Percentiles rank a stretch among this genome's conserved stretches.
Evolutionary conservation across 2,329 filamentous ascomycete genomes (phyloP).

Genomic region (Penicillium sp.): DNA sequence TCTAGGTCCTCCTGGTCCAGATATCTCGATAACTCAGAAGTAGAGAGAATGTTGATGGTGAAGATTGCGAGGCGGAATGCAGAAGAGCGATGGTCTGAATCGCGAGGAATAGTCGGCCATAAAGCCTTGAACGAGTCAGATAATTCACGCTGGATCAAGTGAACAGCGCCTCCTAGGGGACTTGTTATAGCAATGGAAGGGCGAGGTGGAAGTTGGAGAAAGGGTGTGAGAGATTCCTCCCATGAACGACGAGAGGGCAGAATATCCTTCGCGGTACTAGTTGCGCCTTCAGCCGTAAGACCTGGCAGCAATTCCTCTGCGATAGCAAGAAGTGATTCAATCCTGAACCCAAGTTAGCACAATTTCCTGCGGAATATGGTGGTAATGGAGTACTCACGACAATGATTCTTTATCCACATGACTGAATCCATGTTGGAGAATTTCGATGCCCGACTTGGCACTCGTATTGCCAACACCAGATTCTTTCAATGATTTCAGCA

Average conservation of each 20-base stretch:
- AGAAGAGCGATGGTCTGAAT: conserved; percentile 68
- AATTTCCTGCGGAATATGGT: conserved; percentile 27
- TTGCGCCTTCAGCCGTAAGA: conserved; percentile 27
- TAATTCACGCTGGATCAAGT: conserved; percentile 54
- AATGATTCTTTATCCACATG: conserved; percentile 46
- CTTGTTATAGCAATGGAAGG: conserved; percentile 72
- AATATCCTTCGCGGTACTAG: conserved; percentile 46
- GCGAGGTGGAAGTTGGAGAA: conserved; percentile 46
- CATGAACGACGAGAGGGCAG: conserved; percentile 67
- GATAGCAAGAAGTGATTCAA: conserved; percentile 58
- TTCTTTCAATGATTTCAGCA: conserved; percentile 36
- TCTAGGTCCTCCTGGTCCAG: conserved; percentile 36
- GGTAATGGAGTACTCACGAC: conserved; percentile 41
- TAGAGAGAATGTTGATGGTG: conserved; percentile 58
- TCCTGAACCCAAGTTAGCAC: conserved; percentile 36
- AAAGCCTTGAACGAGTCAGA: conserved; percentile 26
- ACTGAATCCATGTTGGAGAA: conserved; percentile 54
- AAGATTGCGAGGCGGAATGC: conserved; percentile 76
- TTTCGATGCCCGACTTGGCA: conserved; percentile 50
- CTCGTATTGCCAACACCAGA: conserved; percentile 42
- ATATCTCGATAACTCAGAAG: conserved; percentile 36
- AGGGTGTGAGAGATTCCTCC: conserved; percentile 59
- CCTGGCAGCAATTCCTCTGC: conserved; percentile 50
- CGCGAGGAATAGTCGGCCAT: conserved; percentile 50
- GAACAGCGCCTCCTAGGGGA: conserved; percentile 67